Evolutionary conservation across 495 filamentous ascomycete genomes (phyloP).

Genomic region (Penicillium soppii): DNA sequence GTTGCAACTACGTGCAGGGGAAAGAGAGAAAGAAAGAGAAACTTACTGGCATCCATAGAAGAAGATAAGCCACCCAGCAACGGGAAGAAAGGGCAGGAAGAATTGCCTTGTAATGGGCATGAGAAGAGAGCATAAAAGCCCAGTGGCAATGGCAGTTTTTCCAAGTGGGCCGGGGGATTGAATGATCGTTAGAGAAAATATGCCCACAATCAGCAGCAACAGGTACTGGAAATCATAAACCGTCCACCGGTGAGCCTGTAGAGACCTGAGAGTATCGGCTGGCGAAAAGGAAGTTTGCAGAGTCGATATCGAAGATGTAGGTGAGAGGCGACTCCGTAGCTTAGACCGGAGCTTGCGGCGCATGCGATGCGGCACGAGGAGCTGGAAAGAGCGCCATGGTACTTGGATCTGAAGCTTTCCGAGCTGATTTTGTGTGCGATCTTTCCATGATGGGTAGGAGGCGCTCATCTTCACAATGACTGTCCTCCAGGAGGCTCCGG

Average conservation of each 20-base stretch:
- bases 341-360: conserved; percentile 72
- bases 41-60: conserved; percentile 90
- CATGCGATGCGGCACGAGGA: conserved; percentile 66
- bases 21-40: conserved; percentile 1
- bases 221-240: conserved; percentile 85
- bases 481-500: conserved; percentile 25
- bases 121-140: conserved; percentile 68
- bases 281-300: conserved; percentile 81
- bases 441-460: conserved; percentile 50
- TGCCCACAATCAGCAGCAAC: conserved; percentile 64
- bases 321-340: conserved; percentile 68
- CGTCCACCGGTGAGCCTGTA: conserved; percentile 78
- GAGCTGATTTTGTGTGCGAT: conserved; percentile 48
- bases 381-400: conserved; percentile 51
- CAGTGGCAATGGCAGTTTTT: conserved; percentile 66
- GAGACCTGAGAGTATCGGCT: conserved; percentile 64
- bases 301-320: conserved; percentile 68
- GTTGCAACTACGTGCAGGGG: no score
- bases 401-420: conserved; percentile 49
- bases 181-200: conserved; percentile 81
- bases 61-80: conserved; percentile 79
- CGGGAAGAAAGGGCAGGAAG: conserved; percentile 81
- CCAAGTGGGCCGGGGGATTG: conserved; percentile 68
- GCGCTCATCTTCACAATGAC: conserved; percentile 38
- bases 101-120: conserved; percentile 90